Conservation (phyloP, 1,284 basidiomycete genomes). For the Cutaneotrichosporon cavernicola region DNA sequence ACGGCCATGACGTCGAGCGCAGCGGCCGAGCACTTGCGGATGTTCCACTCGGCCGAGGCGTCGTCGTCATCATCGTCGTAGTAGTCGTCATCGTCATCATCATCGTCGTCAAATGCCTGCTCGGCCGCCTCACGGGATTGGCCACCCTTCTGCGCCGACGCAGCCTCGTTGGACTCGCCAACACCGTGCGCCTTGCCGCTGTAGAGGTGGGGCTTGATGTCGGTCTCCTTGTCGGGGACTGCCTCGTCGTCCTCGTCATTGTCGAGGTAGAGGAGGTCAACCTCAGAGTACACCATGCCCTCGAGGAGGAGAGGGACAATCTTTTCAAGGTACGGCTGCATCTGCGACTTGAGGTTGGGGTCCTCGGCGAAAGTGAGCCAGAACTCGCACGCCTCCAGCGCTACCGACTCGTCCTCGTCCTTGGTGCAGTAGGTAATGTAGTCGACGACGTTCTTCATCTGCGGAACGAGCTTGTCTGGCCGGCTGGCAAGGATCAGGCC, state of each 20-base stretch:
- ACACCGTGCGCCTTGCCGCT: conserved; percentile 73
- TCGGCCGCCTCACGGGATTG: conserved; percentile 48
- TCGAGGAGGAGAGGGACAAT: conserved; percentile 91
- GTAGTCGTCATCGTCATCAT: conserved; percentile 84
- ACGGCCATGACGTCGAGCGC: conserved; percentile 96
- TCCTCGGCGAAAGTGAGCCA: conserved; percentile 99
- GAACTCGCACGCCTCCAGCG: conserved; percentile 97
- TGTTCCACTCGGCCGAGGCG: conserved; percentile 97
- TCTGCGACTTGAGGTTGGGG: conserved; percentile 74
- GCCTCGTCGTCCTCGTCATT: conserved; percentile 79
- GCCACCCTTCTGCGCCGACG: conserved; percentile 27
- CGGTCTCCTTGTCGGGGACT: conserved; percentile 87
- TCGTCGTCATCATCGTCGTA: conserved; percentile 94
- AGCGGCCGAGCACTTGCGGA: conserved; percentile 96
- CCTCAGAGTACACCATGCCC: conserved; percentile 96
- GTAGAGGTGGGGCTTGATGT: conserved; percentile 95
- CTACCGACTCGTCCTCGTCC: conserved; percentile 92
- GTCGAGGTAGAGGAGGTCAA: conserved; percentile 92
- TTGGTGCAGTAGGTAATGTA: conserved; percentile 99
- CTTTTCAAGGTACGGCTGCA: conserved; percentile 79
- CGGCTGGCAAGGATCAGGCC: conserved; percentile 87
- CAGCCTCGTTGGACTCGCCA: conserved; percentile 59
- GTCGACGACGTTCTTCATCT: conserved; percentile 92
- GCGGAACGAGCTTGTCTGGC: conserved; percentile 94
- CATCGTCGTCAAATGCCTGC: conserved; percentile 59